Evolutionary conservation across 495 filamentous ascomycete genomes (phyloP), one percentile per base, ranked within the genome.

Genomic region (Penicillium lividum): DNA sequence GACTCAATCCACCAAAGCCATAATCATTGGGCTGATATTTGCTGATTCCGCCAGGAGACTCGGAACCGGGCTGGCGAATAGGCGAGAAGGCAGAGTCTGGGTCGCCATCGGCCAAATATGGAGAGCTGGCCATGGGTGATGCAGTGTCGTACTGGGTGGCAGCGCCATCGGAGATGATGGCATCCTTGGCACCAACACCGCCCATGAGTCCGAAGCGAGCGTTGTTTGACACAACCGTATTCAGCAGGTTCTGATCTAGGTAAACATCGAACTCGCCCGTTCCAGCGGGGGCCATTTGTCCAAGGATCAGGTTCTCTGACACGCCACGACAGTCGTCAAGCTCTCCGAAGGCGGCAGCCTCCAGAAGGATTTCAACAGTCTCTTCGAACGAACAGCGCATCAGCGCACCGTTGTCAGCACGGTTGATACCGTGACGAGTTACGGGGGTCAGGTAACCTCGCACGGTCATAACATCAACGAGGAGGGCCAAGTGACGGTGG

Each of bases 301-400:
- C 94, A 63, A 99, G 81, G 85, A 99, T 98, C 74, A 99, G 85
- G 73, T 99, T 99, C 78, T 99, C 94, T 1, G 93, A 97, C 27
- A 99, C 90, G 78, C 94, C 94, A 56, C 91, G 89, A 78, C 95
- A 98, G 72, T 99, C 93, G 65, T 99, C 94, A 18, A 98, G 82
- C 72, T 99, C 94, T 68, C 94, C 94, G 43, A 88, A 87, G 42
- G 91, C 90, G 42, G 94, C 94, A 38, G 94, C 94, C 58, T 99
- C 94, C 30, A 97, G 82, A 28, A 99, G 79, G 76, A 99, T 99
- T 70, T 99, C 94, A 33, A 99, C 94, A 0, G 94, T 99, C 67
- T 99, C 95, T 77, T 99, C 94, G 75, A 99, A 99, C 8, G 94
- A 99, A 80, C 94, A 99, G 69, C 94, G 87, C 94, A 99, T 99